Evolutionary conservation across 768 basidiomycete species (phyloP).

Genomic region (Tricholoma flavovirens): DNA sequence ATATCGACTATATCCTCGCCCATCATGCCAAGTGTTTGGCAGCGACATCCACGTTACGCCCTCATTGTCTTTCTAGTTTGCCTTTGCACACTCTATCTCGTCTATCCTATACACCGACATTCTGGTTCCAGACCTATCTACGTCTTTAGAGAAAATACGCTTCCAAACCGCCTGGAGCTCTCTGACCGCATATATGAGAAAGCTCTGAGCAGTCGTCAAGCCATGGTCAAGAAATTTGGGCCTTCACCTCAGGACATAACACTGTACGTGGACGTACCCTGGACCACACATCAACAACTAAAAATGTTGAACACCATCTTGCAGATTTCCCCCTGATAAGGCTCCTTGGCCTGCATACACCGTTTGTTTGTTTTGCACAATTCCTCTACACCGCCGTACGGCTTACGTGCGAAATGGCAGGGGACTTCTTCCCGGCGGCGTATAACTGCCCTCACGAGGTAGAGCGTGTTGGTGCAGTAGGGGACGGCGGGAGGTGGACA

Average conservation of each 20-base stretch:
- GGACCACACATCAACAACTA: background rate
- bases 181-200: constrained; percentile 43
- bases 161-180: constrained; percentile 35
- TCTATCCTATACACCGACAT: constrained; percentile 30
- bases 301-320: background rate
- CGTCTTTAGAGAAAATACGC: constrained; percentile 25
- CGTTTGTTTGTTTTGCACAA: constrained; percentile 37
- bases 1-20: background rate
- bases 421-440: constrained; percentile 49
- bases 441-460: constrained; percentile 49
- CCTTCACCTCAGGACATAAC: background rate
- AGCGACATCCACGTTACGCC: background rate
- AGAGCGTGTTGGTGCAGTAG: constrained; percentile 45
- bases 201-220: constrained; percentile 17
- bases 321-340: constrained; percentile 44
- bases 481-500: constrained; percentile 69
- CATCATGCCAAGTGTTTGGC: background rate
- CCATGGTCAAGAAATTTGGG: background rate
- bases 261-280: background rate
- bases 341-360: constrained; percentile 55
- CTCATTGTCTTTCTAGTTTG: constrained; percentile 27
- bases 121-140: constrained; percentile 11
- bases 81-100: constrained; percentile 41
- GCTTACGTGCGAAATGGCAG: constrained; percentile 23
- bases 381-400: background rate